Base-by-base conservation (phyloP, 768 basidiomycete genomes). In the Tubosaeta sp. region DNA sequence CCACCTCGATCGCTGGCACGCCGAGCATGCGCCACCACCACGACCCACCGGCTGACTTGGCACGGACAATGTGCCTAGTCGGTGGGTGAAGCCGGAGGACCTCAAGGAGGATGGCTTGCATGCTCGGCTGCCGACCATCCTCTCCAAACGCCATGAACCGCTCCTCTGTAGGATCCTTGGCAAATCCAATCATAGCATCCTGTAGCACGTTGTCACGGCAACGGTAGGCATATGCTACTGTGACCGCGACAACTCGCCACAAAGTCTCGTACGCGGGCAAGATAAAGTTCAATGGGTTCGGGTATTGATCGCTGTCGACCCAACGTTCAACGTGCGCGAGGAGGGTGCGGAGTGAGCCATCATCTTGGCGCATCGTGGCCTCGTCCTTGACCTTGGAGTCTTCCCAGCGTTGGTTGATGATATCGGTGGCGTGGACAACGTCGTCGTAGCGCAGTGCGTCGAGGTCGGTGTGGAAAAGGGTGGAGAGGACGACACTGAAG, bases 191-290 rank as follows among this genome's bases (percentile, higher is more conserved):
- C 12, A 79, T 71, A 0, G 58, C 59, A 0, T 61, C 31, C 2
- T 48, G 61, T 12, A 60, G 46, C 4, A 65, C 57, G 13, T 55
- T 52, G 19, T 59, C 51, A 31, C 68, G 53, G 41, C 58, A 48
- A 22, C 66, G 58, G 48, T 69, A 59, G 47, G 53, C 21, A 16
- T 58, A 44, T 1, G 68, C 69, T 50, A 74, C 63, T 0, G 76
- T 74, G 1, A 80, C 60, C 0, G 81, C 82, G 22, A 83, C 76
- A 22, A 86, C 76, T 0, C 82, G 73, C 83, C 84, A 85, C 51
- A 83, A 67, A 0, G 82, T 83, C 55, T 85, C 84, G 66, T 76
- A 86, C 0, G 81, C 67, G 0, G 84, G 84, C 10, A 85, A 72
- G 40, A 85, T 72, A 35, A 77, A 75, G 43, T 85, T 71, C 0